Percentiles rank a stretch among this genome's conserved stretches.
Conservation (phyloP, 805 yeast genomes). For the Komagataella populi region DNA sequence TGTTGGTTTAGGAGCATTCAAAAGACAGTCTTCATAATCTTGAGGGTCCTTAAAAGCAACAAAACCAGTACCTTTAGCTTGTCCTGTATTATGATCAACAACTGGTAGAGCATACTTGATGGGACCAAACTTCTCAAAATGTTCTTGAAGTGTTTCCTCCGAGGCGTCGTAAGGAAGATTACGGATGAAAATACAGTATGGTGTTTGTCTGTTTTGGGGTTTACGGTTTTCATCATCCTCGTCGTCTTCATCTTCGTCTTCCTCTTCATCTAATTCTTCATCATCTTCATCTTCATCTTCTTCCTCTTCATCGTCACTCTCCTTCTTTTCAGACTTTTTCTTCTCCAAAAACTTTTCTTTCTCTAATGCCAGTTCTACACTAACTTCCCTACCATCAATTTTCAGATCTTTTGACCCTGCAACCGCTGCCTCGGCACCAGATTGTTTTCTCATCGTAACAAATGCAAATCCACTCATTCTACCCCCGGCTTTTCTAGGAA, state of each 20-base stretch:
- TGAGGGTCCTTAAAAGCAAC: conserved; percentile 65
- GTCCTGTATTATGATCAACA: conserved; percentile 68
- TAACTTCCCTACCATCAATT: conserved; percentile 82
- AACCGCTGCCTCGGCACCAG: conserved; percentile 71
- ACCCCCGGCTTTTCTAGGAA: conserved; percentile 82
- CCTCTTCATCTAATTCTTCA: conserved; percentile 21
- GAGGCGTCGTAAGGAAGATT: conserved; percentile 94
- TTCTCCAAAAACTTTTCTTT: conserved; percentile 69
- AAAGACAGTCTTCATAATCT: conserved; percentile 54
- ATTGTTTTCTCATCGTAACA: conserved; percentile 72
- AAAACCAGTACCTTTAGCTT: conserved; percentile 91
- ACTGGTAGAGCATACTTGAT: conserved; percentile 92
- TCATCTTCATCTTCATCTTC: conserved; percentile 25
- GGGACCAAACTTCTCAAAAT: conserved; percentile 73
- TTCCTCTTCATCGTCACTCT: conserved; percentile 22
- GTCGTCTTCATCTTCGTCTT: conserved; percentile 19
- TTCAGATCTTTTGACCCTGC: conserved; percentile 62
- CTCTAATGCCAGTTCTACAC: conserved; percentile 88
- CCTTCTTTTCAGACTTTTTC: conserved; percentile 30
- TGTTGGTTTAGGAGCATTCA: conserved; percentile 61
- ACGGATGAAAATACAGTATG: conserved; percentile 70
- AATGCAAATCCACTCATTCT: conserved; percentile 92
- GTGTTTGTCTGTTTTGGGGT: conserved; percentile 49
- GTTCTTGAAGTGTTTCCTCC: conserved; percentile 60
- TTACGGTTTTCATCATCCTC: conserved; percentile 20